Percentiles rank a stretch among this genome's conserved stretches.
Evolutionary conservation across 768 basidiomycete species (phyloP).

Genomic region (Macrolepiota fuliginosa): DNA sequence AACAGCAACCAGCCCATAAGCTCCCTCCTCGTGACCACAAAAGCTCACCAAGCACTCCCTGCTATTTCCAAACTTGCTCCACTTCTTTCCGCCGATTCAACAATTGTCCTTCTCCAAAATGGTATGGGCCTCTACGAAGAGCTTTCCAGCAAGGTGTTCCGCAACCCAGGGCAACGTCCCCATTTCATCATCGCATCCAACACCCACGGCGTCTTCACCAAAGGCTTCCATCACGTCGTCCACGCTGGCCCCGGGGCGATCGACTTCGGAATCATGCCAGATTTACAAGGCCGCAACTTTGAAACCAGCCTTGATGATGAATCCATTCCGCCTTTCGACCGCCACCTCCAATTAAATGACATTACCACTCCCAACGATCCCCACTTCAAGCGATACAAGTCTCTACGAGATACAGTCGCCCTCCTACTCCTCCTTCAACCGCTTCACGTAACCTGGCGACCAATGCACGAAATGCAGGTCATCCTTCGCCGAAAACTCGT

Average conservation of each 20-base stretch:
- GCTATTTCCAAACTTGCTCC: constrained; percentile 59
- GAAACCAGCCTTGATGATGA: constrained; percentile 49
- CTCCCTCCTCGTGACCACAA: constrained; percentile 80
- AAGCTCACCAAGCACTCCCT: constrained; percentile 62
- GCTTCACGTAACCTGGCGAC: constrained; percentile 62
- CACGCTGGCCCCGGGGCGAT: constrained; percentile 72
- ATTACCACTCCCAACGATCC: constrained; percentile 42
- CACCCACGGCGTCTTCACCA: constrained; percentile 74
- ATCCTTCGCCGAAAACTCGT: constrained; percentile 78
- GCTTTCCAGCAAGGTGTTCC: constrained; percentile 65
- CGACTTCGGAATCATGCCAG: constrained; percentile 78
- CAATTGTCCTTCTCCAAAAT: constrained; percentile 91
- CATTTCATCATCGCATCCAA: constrained; percentile 84
- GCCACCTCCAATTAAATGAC: constrained; percentile 48
- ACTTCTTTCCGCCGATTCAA: constrained; percentile 63
- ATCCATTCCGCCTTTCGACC: constrained; percentile 30
- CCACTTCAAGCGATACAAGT: constrained; percentile 44
- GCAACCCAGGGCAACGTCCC: constrained; percentile 69
- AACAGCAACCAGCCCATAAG: constrained; percentile 44
- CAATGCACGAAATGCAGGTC: constrained; percentile 64
- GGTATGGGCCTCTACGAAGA: constrained; percentile 92
- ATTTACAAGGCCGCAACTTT: constrained; percentile 58
- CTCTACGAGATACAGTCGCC: constrained; percentile 67
- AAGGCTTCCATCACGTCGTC: constrained; percentile 50
- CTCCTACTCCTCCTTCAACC: constrained; percentile 53